Evolutionary conservation across 2,329 filamentous ascomycete species (phyloP), one percentile per base, ranked within the genome.

Genomic region (Didymella lethalis): DNA sequence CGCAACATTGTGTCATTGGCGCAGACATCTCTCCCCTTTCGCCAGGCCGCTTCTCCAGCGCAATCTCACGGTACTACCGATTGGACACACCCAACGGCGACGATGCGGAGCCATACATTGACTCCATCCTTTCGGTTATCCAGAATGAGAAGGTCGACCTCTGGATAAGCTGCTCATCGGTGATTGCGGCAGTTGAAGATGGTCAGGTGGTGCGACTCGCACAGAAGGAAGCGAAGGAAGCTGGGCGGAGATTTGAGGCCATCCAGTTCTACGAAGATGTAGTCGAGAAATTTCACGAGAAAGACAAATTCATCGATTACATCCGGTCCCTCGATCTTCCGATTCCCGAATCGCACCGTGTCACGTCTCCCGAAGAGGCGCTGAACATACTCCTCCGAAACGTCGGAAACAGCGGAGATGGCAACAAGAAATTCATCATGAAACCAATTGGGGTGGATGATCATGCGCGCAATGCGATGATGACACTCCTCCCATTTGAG

Each of bases 121-220:
- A 81, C 14, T 78, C 79, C 0, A 73, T 93, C 3, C 72, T 90
- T 1, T 76, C 85, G 8, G 82, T 92, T 26, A 81, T 92, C 40
- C 71, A 80, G 6, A 72, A 77, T 0, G 88, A 93, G 62, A 79
- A 82, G 0, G 83, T 91, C 4, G 85, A 91, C 55, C 75, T 93
- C 3, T 93, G 90, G 90, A 85, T 93, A 3, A 88, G 86, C 20
- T 91, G 89, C 66, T 91, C 89, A 0, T 88, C 86, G n/a, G 86
- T 90, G 8, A 82, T 84, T 1, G 86, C 84, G 0, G 87, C 87
- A 0, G 75, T 89, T 12, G 86, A 90, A 67, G 90, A 93, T 70
- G 89, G 86, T 0, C 75, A 84, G 34, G 88, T 88, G 1, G 88
- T 86, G 1, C 63, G 66, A 8, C 61, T 74, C 16, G 75, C 73